Conservation (phyloP, 345 rosid species). For the Citrus sinensis region DVS_A1.0 CM039161.1:11948501-11949000, state of each 20-base stretch:
- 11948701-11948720: neutral
- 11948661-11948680: neutral
- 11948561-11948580: neutral
- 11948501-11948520: neutral
- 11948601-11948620: too few relatives aligned
- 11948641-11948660: neutral
- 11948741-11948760: constrained; percentile 9
- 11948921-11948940: neutral
- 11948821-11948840: constrained; percentile 86
- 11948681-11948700: neutral
- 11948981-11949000: constrained; percentile 86
- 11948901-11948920: constrained; percentile 8
- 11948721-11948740: neutral
- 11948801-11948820: constrained; percentile 93
- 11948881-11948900: neutral
- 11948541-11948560: neutral
- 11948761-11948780: constrained; percentile 73
- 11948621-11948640: neutral
- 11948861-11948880: constrained; percentile 79
- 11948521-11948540: neutral
- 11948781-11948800: constrained; percentile 97
- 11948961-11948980: constrained; percentile 81
- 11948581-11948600: neutral
- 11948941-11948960: constrained; percentile 11
- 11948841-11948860: constrained; percentile 77